Evolutionary conservation across 768 basidiomycete genomes (phyloP).

Genomic region (Kondoa subrosea): DNA sequence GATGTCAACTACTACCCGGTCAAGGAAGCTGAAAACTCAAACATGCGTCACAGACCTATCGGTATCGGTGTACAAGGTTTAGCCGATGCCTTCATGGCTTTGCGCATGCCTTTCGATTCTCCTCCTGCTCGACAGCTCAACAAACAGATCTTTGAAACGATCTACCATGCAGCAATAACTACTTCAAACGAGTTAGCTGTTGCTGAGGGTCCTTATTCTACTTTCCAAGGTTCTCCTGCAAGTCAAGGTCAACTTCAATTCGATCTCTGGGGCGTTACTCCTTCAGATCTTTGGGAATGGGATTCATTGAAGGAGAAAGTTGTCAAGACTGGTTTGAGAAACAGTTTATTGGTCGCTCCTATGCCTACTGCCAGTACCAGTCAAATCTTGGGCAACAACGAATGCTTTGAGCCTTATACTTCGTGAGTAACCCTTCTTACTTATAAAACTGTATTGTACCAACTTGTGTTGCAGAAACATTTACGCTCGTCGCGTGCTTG

Average conservation of each 20-base stretch:
- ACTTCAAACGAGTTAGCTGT: slow-evolving; percentile 69
- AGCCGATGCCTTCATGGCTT: slow-evolving; percentile 93
- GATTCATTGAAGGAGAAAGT: slow-evolving; percentile 67
- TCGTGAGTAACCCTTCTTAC: slow-evolving; percentile 39
- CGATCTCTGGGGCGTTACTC: slow-evolving; percentile 87
- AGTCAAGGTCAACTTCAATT: slow-evolving; percentile 73
- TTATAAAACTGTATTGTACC: neutral
- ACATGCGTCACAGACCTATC: slow-evolving; percentile 93
- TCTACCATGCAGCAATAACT: slow-evolving; percentile 88
- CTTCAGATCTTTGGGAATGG: slow-evolving; percentile 90
- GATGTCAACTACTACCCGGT: slow-evolving; percentile 92
- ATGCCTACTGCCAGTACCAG: slow-evolving; percentile 99
- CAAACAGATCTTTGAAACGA: slow-evolving; percentile 93
- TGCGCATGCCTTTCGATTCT: slow-evolving; percentile 90
- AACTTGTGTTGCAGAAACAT: slow-evolving; percentile 53
- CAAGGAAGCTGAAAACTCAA: slow-evolving; percentile 73
- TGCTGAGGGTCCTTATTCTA: slow-evolving; percentile 29
- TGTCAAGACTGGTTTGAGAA: slow-evolving; percentile 59
- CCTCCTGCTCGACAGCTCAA: slow-evolving; percentile 71
- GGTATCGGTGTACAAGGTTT: slow-evolving; percentile 96
- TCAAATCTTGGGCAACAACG: slow-evolving; percentile 95
- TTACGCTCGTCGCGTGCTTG: slow-evolving; percentile 96
- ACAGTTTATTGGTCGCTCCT: slow-evolving; percentile 80
- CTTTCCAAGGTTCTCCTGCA: slow-evolving; percentile 89
- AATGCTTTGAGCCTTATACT: slow-evolving; percentile 98